A percentile compares a stretch with the other conserved stretches of the same genome.
These are phyloP conservation scores for Emydomyces testavorans DNA, from an alignment of 2,329 filamentous ascomycete genomes.

Conservation along the genomic window DNA sequence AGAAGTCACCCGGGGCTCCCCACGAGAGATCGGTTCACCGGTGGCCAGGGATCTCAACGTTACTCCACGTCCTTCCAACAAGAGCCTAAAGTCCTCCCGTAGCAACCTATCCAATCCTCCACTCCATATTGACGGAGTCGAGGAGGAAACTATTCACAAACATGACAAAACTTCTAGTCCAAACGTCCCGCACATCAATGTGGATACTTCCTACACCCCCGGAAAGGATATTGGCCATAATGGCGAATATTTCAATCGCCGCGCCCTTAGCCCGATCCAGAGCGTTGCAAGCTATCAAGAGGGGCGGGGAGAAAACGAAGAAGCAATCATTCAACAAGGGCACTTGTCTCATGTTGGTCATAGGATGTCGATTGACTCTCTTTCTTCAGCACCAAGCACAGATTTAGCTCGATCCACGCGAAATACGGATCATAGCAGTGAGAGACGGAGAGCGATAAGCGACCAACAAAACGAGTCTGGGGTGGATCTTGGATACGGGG, in stretches of 20 bases:
- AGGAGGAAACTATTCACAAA: conserved; percentile 20
- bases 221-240: background rate
- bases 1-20: conserved; percentile 51
- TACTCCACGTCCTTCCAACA: conserved; percentile 30
- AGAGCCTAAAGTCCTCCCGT: conserved; percentile 7
- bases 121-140: background rate
- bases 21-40: conserved; percentile 45
- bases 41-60: conserved; percentile 51
- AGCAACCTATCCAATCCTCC: conserved; percentile 4
- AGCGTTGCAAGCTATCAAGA: conserved; percentile 81
- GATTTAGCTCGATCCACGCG: conserved; percentile 46
- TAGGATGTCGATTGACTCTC: conserved; percentile 46
- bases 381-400: conserved; percentile 48
- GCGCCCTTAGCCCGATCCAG: conserved; percentile 76
- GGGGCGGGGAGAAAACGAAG: conserved; percentile 51
- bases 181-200: background rate
- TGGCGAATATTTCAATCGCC: conserved; percentile 22
- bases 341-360: conserved; percentile 21
- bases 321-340: conserved; percentile 31
- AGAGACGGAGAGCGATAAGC: conserved; percentile 41
- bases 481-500: conserved; percentile 32
- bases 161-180: conserved; percentile 24
- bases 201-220: background rate
- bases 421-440: conserved; percentile 42
- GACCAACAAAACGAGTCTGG: conserved; percentile 31